Percentiles rank a stretch among this genome's conserved stretches.
Conservation (phyloP, 2,329 filamentous ascomycete species). For the Aspergillus sp. region DNA sequence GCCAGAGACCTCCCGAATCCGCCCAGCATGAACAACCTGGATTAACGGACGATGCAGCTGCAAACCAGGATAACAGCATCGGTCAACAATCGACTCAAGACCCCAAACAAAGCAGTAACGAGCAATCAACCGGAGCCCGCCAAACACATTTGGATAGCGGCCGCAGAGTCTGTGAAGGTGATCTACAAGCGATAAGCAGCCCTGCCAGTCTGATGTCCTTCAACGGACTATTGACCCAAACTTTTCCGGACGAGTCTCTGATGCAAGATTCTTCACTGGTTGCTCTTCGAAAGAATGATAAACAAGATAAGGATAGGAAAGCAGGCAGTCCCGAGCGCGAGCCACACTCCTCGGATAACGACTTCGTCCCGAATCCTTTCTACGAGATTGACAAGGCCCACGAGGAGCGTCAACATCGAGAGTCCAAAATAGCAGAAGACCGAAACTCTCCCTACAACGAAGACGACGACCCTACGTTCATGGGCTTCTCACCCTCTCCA, state of each 20-base stretch:
- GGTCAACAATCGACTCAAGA: background rate
- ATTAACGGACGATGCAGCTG: background rate
- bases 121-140: background rate
- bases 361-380: slow-evolving; percentile 26
- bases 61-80: background rate
- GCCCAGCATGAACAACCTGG: background rate
- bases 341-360: slow-evolving; percentile 4
- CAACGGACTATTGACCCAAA: background rate
- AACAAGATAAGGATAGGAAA: background rate
- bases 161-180: background rate
- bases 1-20: background rate
- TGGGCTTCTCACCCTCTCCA: background rate
- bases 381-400: slow-evolving; percentile 21
- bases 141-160: background rate
- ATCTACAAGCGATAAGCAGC: background rate
- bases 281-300: background rate
- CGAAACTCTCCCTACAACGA: background rate
- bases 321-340: background rate
- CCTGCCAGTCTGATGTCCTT: background rate
- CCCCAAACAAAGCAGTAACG: background rate
- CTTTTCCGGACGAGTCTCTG: background rate
- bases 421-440: slow-evolving; percentile 3
- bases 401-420: slow-evolving; percentile 8
- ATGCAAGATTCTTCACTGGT: background rate
- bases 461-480: background rate